These are phyloP conservation scores for Pseudonitzschia pungens DNA, from an alignment of 108 stramenopile species.

Conservation along the genomic window DNA sequence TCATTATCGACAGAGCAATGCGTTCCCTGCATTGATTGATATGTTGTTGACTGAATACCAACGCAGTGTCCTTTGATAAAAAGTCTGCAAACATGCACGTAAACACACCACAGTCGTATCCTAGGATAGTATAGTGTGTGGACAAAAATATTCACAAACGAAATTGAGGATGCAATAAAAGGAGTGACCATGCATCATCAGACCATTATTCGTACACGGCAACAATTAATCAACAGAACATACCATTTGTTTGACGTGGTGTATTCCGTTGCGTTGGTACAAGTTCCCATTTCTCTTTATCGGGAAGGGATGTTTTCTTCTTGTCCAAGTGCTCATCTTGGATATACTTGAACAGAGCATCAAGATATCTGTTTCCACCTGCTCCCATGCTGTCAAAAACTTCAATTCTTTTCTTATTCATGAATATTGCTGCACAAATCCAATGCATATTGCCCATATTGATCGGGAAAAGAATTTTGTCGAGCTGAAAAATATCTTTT, in stretches of 20 bases:
- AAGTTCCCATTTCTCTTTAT: conserved; percentile 70
- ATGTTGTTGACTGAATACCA: conserved; percentile 73
- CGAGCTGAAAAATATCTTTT: conserved; percentile 88
- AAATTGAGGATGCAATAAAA: background rate
- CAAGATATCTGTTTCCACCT: conserved; percentile 49
- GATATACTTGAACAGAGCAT: conserved; percentile 73
- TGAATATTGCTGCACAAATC: conserved; percentile 88
- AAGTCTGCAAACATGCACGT: conserved; percentile 91
- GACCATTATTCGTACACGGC: background rate
- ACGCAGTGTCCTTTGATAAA: conserved; percentile 68
- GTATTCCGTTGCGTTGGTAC: conserved; percentile 57
- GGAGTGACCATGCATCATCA: background rate
- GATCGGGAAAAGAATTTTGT: conserved; percentile 91
- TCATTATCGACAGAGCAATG: conserved; percentile 84
- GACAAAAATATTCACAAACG: background rate
- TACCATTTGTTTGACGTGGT: conserved; percentile 84
- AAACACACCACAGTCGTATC: conserved; percentile 90
- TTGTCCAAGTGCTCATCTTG: conserved; percentile 84
- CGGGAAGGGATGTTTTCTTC: conserved; percentile 63
- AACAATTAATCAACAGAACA: conserved; percentile 15
- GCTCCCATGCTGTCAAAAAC: conserved; percentile 81
- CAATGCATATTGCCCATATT: conserved; percentile 91
- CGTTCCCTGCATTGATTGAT: conserved; percentile 80
- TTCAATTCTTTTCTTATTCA: conserved; percentile 84
- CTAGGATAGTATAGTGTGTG: conserved; percentile 21